Conservation (phyloP, 75 land plant species). For the Adiantum capillusveneris region DNA sequence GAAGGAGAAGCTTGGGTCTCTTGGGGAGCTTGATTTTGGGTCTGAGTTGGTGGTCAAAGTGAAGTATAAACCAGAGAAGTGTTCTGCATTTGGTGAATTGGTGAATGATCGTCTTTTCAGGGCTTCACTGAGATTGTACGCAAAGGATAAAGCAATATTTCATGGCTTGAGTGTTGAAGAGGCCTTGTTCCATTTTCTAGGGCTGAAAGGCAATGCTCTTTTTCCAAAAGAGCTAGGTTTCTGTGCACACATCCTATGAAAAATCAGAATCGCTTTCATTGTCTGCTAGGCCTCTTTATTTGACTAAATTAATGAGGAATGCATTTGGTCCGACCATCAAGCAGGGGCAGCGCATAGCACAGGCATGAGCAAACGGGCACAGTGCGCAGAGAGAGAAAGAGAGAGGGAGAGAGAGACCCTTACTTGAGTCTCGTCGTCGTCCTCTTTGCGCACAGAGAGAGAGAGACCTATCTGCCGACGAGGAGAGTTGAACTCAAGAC, state of each 20-base stretch:
- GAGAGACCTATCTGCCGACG: too few species aligned
- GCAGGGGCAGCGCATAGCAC: too few species aligned
- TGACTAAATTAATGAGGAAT: slow-evolving; percentile 24
- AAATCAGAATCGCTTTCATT: too few species aligned
- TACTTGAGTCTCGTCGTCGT: too few species aligned
- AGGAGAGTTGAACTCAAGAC: too few species aligned
- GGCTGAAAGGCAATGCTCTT: slow-evolving; percentile 8
- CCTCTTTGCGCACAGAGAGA: too few species aligned
- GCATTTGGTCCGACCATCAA: slow-evolving; percentile 15
- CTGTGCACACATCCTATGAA: too few species aligned
- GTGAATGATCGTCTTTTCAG: slow-evolving; percentile 12
- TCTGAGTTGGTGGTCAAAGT: slow-evolving; percentile 15
- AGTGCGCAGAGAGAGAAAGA: too few species aligned
- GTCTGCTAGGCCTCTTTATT: slow-evolving; percentile 23
- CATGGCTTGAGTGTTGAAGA: slow-evolving; percentile 19
- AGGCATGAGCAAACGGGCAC: too few species aligned
- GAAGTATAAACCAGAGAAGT: slow-evolving; percentile 5
- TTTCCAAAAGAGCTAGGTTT: slow-evolving; percentile 2
- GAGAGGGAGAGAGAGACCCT: too few species aligned
- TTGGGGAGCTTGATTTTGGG: not conserved
- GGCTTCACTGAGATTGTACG: slow-evolving; percentile 15
- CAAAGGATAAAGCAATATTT: slow-evolving; percentile 17
- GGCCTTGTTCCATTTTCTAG: not conserved
- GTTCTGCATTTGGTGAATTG: slow-evolving; percentile 19
- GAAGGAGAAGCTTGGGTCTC: slow-evolving; percentile 15